phyloP scores from a whole-genome alignment of 2,329 filamentous ascomycete species.

The Pestalotiopsis sp. region DNA sequence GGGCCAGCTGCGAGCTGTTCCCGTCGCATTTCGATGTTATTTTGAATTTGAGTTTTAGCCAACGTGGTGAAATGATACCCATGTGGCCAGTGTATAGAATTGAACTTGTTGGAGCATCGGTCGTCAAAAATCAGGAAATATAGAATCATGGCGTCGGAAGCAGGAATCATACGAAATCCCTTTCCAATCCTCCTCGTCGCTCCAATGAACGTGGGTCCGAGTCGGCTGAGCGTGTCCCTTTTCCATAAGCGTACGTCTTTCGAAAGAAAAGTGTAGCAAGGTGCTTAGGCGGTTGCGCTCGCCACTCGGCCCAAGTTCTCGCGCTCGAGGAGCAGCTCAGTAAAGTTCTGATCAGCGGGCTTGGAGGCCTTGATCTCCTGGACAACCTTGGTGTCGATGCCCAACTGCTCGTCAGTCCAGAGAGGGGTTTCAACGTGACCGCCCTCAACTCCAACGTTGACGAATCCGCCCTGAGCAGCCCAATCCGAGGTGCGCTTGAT shows the following conservation, averaged over 20 bases:
- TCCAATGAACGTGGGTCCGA: conserved; percentile 33
- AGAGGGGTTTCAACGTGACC: conserved; percentile 69
- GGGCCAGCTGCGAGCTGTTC: neutral
- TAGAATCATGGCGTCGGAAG: no score
- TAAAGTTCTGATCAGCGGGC: conserved; percentile 44
- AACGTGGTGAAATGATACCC: neutral
- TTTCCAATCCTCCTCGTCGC: conserved; percentile 16
- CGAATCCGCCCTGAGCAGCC: conserved; percentile 88
- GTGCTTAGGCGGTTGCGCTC: conserved; percentile 34
- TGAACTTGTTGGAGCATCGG: neutral
- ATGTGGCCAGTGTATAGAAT: neutral
- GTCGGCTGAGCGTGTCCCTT: conserved; percentile 33
- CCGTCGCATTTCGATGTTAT: neutral
- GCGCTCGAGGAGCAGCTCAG: conserved; percentile 61
- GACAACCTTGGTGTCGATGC: conserved; percentile 64
- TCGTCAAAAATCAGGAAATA: neutral
- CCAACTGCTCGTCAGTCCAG: conserved; percentile 90
- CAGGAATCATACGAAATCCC: no score
- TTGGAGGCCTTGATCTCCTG: conserved; percentile 59
- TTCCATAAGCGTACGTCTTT: neutral
- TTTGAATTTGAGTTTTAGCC: neutral
- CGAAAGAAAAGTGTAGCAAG: conserved; percentile 14
- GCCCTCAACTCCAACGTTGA: conserved; percentile 81
- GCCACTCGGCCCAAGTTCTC: conserved; percentile 41
- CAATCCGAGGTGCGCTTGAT: conserved; percentile 95